Percentiles rank a stretch among this genome's conserved stretches.
Conservation (phyloP, 208 protist species). For the Trypanosoma mega region DNA sequence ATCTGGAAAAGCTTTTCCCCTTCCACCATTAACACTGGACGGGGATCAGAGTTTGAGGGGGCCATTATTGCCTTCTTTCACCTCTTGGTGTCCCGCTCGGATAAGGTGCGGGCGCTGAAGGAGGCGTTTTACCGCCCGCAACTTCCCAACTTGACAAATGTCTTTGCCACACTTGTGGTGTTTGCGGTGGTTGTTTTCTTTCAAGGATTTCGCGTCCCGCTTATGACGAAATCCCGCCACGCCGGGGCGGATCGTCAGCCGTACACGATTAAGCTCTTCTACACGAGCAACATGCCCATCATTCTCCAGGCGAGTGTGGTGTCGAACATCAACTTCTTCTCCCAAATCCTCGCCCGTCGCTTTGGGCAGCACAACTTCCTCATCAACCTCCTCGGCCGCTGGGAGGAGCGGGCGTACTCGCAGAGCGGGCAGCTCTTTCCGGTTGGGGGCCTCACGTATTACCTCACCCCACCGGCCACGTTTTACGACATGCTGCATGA, state of each 20-base stretch:
- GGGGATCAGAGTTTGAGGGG: constrained; percentile 98
- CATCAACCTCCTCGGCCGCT: constrained; percentile 97
- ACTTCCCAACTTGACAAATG: constrained; percentile 99
- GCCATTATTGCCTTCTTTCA: constrained; percentile 99
- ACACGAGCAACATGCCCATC: constrained; percentile 99
- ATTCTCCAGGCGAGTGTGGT: constrained; percentile 99
- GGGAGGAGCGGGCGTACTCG: constrained; percentile 88
- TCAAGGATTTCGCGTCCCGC: constrained; percentile 98
- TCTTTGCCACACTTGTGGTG: constrained; percentile 99
- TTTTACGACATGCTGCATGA: constrained; percentile 95
- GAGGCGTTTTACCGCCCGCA: constrained; percentile 99
- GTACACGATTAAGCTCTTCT: constrained; percentile 99
- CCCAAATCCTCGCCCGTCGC: constrained; percentile 98
- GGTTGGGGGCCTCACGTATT: constrained; percentile 98
- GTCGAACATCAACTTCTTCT: constrained; percentile 99
- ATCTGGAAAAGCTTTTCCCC: constrained; percentile 99
- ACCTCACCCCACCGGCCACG: constrained; percentile 96
- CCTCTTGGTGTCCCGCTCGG: constrained; percentile 93
- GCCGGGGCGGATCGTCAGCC: constrained; percentile 74
- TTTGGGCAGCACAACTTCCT: constrained; percentile 97
- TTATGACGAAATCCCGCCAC: constrained; percentile 91
- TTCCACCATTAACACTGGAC: constrained; percentile 98
- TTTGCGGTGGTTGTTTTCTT: constrained; percentile 99
- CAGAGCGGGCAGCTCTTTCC: constrained; percentile 85
- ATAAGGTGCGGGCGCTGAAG: constrained; percentile 98